Evolutionary conservation across 441 rosid species (phyloP).

Genomic region (Biscutella auriculata): DNA sequence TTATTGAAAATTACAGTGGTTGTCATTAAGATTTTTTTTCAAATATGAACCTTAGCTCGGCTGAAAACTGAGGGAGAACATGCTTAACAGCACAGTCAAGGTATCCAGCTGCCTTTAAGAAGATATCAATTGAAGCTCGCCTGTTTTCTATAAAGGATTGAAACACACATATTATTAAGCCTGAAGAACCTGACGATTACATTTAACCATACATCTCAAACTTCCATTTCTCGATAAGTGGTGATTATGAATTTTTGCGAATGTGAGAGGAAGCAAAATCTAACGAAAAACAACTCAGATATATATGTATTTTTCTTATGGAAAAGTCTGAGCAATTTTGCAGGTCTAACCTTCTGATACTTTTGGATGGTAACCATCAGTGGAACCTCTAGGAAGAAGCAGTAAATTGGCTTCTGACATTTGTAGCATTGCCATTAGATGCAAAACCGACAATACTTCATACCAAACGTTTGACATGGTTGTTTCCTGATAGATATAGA

Average conservation of each 20-base stretch:
- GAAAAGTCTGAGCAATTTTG: not conserved
- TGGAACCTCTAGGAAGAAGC: constrained; percentile 78
- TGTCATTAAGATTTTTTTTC: not conserved
- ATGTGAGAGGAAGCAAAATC: not conserved
- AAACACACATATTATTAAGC: constrained; percentile 9
- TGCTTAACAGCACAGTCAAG: constrained; percentile 86
- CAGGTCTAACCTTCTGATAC: constrained; percentile 71
- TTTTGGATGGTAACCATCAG: constrained; percentile 69
- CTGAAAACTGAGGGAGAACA: constrained; percentile 75
- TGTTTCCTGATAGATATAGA: constrained; percentile 65
- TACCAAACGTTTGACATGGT: constrained; percentile 78
- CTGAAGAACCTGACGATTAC: not conserved
- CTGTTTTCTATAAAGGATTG: constrained; percentile 50
- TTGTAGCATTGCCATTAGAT: constrained; percentile 86
- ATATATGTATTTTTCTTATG: not conserved
- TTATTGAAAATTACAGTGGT: not conserved
- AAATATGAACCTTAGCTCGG: constrained; percentile 55
- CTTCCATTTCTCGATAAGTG: not conserved
- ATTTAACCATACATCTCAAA: not conserved
- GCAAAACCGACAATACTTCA: constrained; percentile 89
- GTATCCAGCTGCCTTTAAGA: constrained; percentile 95
- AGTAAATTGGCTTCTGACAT: constrained; percentile 82
- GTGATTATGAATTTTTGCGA: not conserved
- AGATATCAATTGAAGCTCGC: constrained; percentile 78
- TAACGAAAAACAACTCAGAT: not conserved